Base-by-base conservation (phyloP, 2,329 filamentous ascomycete species). In the Talaromyces islandicus region DNA sequence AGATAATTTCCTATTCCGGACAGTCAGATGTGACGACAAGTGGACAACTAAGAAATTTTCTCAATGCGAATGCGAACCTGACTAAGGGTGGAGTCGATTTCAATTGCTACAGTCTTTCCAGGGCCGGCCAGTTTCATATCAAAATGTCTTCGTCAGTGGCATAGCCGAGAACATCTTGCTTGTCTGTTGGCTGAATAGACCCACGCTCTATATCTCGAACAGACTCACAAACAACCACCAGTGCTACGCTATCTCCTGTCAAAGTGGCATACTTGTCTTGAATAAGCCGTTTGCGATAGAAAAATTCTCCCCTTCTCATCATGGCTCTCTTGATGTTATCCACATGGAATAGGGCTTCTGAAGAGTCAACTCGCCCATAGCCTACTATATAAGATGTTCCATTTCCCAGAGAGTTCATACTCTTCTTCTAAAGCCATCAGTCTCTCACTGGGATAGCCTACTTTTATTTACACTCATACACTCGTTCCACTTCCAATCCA, bases 401-500 rank as follows among this genome's bases (percentile, higher is more conserved):
- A 41, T 58, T 35, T 29, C 32, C 56, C 56, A 19, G 53, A 38
- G 9, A 21, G 11, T 27, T 35, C 6, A 19, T 38, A n/a, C 12
- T 1, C 6, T 55, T 9, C 24, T 14, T 46, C 30, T 52, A 58
- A 41, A 7, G 50, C 51, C 43, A 46, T 25, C 56, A 58, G 54
- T 61, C 29, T 51, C 52, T 55, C 53, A 56, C 55, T 58, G 32
- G 50, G 50, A 57, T 38, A 59, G 53, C 59, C 62, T 27, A 62
- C 57, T 56, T 54, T 54, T 60, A 48, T 62, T 55, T 63, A 65
- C 50, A 27, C 51, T 52, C 14, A 46, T 46, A 57, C 68, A 62
- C 59, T 69, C 66, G 66, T 68, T 70, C 64, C 54, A 57, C 64
- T 64, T 56, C 60, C 3, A 48, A 35, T 11, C 19, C 38, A 56